Percentiles rank a stretch among this genome's conserved stretches.
These are phyloP conservation scores for Asterella californica DNA, from an alignment of 225 moss, liverwort and hornwort species.

Conservation along the genomic window DNA sequence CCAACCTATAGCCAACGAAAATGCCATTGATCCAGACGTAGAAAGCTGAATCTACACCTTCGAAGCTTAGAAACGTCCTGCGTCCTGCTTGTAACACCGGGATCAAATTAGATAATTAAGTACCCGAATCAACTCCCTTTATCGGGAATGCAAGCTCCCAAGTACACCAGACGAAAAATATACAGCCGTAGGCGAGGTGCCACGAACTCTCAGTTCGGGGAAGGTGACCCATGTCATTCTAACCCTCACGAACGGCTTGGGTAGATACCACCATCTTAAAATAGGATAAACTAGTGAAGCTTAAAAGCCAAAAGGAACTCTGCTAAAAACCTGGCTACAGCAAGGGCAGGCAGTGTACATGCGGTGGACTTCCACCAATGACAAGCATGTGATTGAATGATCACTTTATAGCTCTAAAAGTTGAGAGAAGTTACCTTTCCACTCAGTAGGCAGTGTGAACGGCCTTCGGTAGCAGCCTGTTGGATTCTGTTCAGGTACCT, in stretches of 20 bases:
- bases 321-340: background rate
- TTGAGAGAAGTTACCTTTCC: conserved; percentile 57
- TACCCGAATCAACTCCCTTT: background rate
- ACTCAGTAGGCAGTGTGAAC: conserved; percentile 63
- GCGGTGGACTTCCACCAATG: background rate
- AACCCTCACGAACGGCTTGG: background rate
- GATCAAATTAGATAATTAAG: background rate
- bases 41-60: conserved; percentile 97
- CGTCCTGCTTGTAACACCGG: conserved; percentile 48
- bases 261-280: too few relatives aligned
- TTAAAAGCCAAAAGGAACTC: background rate
- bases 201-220: background rate
- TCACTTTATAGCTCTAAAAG: background rate
- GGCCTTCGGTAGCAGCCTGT: conserved; percentile 85
- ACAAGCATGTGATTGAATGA: background rate
- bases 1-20: conserved; percentile 76
- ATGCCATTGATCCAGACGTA: conserved; percentile 91
- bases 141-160: background rate
- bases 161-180: background rate
- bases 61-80: conserved; percentile 64
- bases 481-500: conserved; percentile 82
- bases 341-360: background rate
- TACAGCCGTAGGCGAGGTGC: background rate
- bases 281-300: background rate
- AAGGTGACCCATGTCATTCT: background rate